phyloP scores from a whole-genome alignment of 176 grass and related monocot species.

The Canna indica region DNA sequence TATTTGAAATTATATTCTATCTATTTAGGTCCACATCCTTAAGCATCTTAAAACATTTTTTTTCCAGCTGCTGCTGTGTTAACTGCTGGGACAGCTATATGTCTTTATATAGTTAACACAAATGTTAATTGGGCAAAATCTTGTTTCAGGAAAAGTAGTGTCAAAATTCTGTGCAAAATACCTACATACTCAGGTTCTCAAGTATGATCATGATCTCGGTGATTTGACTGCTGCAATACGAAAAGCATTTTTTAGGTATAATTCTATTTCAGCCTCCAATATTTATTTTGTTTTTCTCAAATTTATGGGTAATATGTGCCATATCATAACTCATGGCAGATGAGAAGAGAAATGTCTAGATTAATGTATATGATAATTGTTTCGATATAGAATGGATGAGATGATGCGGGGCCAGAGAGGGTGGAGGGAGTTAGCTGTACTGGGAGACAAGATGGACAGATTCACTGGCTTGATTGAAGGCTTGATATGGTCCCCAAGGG shows the following conservation, averaged over 20 bases:
- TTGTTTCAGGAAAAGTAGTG: conserved; percentile 74
- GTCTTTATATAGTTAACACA: neutral
- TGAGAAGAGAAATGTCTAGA: neutral
- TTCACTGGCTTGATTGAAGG: conserved; percentile 83
- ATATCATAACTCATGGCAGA: neutral
- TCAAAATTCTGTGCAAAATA: conserved; percentile 95
- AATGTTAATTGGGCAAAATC: neutral
- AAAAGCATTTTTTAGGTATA: conserved; percentile 83
- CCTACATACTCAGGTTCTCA: conserved; percentile 71
- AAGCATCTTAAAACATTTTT: no score
- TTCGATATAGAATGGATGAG: conserved; percentile 85
- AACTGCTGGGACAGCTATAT: no score
- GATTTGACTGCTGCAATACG: conserved; percentile 52
- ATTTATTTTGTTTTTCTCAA: neutral
- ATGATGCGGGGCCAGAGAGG: conserved; percentile 98
- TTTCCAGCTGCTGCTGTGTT: no score
- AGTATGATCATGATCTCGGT: conserved; percentile 57
- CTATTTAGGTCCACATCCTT: no score
- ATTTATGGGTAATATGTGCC: neutral
- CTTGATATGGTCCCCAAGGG: conserved; percentile 84
- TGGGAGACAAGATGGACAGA: conserved; percentile 90
- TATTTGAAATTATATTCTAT: no score
- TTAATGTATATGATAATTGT: conserved; percentile 15
- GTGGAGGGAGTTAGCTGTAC: conserved; percentile 74
- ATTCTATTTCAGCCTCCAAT: neutral